Conservation (phyloP, 2,329 filamentous ascomycete species). For the Colletotrichum salicis region DNA sequence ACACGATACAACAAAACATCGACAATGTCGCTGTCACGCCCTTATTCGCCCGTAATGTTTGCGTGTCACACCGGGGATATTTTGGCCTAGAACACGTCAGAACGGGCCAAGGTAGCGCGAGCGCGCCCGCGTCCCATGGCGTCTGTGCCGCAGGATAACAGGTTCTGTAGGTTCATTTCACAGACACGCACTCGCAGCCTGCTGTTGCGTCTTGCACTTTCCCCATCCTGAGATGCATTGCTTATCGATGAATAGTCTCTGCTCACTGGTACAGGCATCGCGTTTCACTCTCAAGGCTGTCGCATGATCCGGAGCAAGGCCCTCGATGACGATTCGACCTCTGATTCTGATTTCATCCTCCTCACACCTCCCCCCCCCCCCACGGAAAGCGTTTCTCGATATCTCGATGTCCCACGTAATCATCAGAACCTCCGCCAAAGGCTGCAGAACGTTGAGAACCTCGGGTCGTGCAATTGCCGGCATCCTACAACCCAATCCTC, state of each 20-base stretch:
- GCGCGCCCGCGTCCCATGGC: not conserved
- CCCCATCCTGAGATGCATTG: not conserved
- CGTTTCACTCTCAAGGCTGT: not conserved
- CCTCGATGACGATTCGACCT: not conserved
- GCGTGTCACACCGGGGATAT: constrained; percentile 18
- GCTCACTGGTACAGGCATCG: not conserved
- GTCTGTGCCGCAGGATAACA: not conserved
- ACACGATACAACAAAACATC: not conserved
- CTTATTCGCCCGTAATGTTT: constrained; percentile 17
- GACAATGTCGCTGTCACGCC: constrained; percentile 27
- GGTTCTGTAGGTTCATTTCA: constrained; percentile 10
- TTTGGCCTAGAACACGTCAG: constrained; percentile 24
- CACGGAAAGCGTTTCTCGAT: not conserved
- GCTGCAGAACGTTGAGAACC: not conserved
- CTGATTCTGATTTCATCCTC: not conserved
- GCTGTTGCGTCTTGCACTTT: not conserved
- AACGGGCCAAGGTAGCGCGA: not conserved
- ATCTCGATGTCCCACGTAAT: not conserved
- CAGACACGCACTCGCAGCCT: constrained; percentile 7
- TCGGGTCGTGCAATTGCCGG: not conserved
- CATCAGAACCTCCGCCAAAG: not conserved
- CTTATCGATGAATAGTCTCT: not conserved
- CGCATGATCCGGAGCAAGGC: not conserved
- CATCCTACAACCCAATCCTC: not conserved
- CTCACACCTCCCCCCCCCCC: not conserved